Evolutionary conservation across 2,329 filamentous ascomycete genomes (phyloP), one percentile per base, ranked within the genome.

Genomic region (Samsoniella hepiali): DNA sequence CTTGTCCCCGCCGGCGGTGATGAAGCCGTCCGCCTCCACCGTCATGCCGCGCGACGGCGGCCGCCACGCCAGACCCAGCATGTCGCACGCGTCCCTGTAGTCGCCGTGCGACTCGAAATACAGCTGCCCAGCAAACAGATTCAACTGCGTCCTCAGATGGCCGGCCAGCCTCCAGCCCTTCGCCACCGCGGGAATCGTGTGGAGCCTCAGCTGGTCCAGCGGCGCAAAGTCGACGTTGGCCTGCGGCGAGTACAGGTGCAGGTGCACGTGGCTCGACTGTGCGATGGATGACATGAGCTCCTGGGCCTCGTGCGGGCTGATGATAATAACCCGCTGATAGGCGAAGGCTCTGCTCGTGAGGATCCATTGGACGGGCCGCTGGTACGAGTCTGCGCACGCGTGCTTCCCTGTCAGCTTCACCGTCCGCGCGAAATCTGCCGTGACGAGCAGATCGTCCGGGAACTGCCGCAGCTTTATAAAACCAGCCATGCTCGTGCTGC

Each of bases 121-220:
- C 0, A 91, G 77, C 62, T 89, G 86, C 0, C 89, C 89, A 0
- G 89, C 78, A 63, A 92, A 91, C 0, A 91, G 73, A 45, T 89
- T 88, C 0, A 91, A 77, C 51, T 56, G 59, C 42, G 49, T n/a
- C 13, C 59, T 40, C 49, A 62, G 38, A 3, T 55, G 8, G 5
- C 5, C 9, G 5, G 59, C 27, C 32, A 56, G 6, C n/a, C 15
- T 15, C 51, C 51, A 49, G 5, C 17, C 47, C 9, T 60, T 36
- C 3, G 36, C 51, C 15, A 5, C 15, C 29, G 31, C 13, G 42
- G 51, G 10, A 62, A n/a, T 11, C 1, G 42, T 56, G 15, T 62
- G 50, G 34, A 62, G 59, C 2, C 51, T 40, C 22, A 62, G 51
- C 15, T 5, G 4, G 32, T 62, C 59, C 9, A 62, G 51, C 11